These are phyloP conservation scores for Lasiosphaeriaceae sp. DNA, from an alignment of 495 filamentous ascomycete species.

Conservation along the genomic window DNA sequence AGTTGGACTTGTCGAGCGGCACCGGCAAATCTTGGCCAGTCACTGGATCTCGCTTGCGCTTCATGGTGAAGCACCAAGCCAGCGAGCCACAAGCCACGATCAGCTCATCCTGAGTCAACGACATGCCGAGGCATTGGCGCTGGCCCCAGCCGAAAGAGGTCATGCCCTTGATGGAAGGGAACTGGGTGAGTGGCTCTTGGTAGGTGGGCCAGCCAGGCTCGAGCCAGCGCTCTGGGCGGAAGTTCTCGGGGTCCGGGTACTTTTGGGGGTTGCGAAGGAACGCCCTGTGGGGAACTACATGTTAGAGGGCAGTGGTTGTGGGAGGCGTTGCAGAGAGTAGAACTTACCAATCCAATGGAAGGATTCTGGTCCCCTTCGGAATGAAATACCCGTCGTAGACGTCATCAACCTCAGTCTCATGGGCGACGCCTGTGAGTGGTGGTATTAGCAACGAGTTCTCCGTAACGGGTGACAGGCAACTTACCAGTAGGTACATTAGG, in stretches of 20 bases:
- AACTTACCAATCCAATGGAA: conserved; percentile 47
- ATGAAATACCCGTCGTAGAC: conserved; percentile 43
- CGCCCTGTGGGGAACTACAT: conserved; percentile 27
- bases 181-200: conserved; percentile 41
- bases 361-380: conserved; percentile 41
- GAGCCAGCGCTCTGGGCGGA: conserved; percentile 49
- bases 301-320: neutral
- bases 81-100: conserved; percentile 42
- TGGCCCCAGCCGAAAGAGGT: conserved; percentile 58
- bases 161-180: conserved; percentile 42
- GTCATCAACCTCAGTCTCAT: conserved; percentile 36
- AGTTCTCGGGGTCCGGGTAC: conserved; percentile 48
- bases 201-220: conserved; percentile 51
- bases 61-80: conserved; percentile 48
- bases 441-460: too few relatives aligned
- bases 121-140: conserved; percentile 55
- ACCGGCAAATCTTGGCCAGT: conserved; percentile 34
- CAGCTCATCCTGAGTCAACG: conserved; percentile 42
- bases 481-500: conserved; percentile 44
- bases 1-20: conserved; percentile 40
- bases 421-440: conserved; percentile 36
- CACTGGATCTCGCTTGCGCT: conserved; percentile 28
- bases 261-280: conserved; percentile 39
- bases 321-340: neutral
- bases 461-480: too few relatives aligned